Evolutionary conservation across 768 basidiomycete genomes (phyloP), one percentile per base, ranked within the genome.

Genomic region (Tubosaeta sp.): DNA sequence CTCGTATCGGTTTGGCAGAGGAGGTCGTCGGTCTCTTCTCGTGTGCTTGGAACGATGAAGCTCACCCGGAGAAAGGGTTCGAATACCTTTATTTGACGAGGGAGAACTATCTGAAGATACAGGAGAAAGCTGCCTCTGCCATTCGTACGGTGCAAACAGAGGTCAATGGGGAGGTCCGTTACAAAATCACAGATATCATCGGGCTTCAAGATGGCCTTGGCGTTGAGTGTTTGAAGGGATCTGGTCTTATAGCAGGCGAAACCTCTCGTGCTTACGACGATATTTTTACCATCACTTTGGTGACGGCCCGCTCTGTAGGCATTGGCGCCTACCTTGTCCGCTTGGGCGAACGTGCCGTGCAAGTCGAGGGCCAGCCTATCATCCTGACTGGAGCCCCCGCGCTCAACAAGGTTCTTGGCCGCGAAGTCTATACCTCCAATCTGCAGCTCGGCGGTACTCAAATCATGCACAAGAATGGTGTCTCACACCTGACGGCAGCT

Each of bases 381-480:
- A 99, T 99, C 68, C 82, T 99, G 54, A 99, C 96, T 13, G 96
- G 96, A 59, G 95, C 95, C 24, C 83, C 83, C 7, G 96, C 96
- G 4, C 81, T 99, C 58, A 99, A 98, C 81, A 98, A 99, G 73
- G 96, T 99, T 6, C 84, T 99, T 38, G 96, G 96, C 54, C 89
- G 96, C 44, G 96, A 98, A 69, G 96, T 99, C 41, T 98, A 99
- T 69, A 97, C 96, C 9, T 96, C 94, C 48, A 98, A 98, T 70
- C 71, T 99, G 59, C 96, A 98, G 69, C 89, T 99, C 53, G 96
- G 96, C 56, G 96, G 96, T 48, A 98, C 96, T n/a, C 96, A 99
- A 65, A 98, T 99, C 76, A 98, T 99, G 96, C 90, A 93, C 83
- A 97, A 97, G 83, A 99, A 99, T 65, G 96, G 96, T 71, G 90